Evolutionary conservation across 1,284 basidiomycete species (phyloP).

Genomic region (Ganoderma sp.): DNA sequence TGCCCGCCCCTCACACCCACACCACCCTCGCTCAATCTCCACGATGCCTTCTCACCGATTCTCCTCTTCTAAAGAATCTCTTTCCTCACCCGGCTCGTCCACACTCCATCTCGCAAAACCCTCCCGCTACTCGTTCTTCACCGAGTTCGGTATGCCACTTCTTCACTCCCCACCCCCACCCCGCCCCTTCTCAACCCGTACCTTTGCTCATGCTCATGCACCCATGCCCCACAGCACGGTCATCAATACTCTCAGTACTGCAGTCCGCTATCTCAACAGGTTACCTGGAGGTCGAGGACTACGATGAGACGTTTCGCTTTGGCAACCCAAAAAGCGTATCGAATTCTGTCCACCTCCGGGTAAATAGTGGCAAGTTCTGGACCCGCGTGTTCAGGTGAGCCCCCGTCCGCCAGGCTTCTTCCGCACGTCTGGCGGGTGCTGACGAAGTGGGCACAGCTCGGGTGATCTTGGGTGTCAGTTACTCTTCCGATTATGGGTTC

Average conservation of each 20-base stretch:
- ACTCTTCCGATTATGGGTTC: slow-evolving; percentile 1
- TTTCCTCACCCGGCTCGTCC: slow-evolving; percentile 25
- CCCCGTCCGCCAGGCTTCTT: not conserved
- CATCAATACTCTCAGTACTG: slow-evolving; percentile 66
- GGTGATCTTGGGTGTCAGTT: slow-evolving; percentile 76
- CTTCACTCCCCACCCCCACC: not conserved
- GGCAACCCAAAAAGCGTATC: slow-evolving; percentile 57
- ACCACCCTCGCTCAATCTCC: slow-evolving; percentile 25
- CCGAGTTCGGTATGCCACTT: slow-evolving; percentile 30
- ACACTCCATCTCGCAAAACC: slow-evolving; percentile 18
- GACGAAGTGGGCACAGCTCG: slow-evolving; percentile 47
- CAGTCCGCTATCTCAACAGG: slow-evolving; percentile 63
- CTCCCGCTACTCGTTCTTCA: slow-evolving; percentile 29
- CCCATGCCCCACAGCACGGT: slow-evolving; percentile 54
- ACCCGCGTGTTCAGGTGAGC: slow-evolving; percentile 70
- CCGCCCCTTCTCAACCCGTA: not conserved
- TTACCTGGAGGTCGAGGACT: slow-evolving; percentile 67
- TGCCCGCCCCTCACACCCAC: slow-evolving; percentile 11
- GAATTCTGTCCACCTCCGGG: slow-evolving; percentile 66
- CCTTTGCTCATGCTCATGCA: not conserved
- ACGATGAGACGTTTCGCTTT: slow-evolving; percentile 60
- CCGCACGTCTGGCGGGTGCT: slow-evolving; percentile 5
- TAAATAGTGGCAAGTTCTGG: slow-evolving; percentile 82
- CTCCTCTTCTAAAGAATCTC: slow-evolving; percentile 23
- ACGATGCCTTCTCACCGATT: slow-evolving; percentile 30